These are phyloP conservation scores for Blastobotrys buckinghamii DNA, from an alignment of 1,139 yeast genomes.

Conservation along the genomic window DNA sequence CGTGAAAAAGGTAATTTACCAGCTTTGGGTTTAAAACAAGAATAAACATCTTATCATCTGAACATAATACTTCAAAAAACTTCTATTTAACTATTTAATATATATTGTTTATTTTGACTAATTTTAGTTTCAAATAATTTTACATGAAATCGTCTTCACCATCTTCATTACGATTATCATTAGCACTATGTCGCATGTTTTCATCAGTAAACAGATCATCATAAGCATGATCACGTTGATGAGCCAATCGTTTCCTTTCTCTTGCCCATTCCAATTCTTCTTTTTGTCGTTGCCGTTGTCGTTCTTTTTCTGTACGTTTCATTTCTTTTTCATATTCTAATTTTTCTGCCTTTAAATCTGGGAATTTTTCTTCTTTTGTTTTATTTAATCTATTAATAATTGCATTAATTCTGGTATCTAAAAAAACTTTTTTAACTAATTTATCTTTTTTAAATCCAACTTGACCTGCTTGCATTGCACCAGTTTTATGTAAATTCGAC, in stretches of 20 bases:
- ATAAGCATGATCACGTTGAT: constrained; percentile 43
- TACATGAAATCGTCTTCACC: constrained; percentile 67
- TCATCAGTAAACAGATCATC: constrained; percentile 53
- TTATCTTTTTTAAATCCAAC: constrained; percentile 63
- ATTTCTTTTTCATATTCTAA: constrained; percentile 36
- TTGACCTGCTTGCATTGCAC: constrained; percentile 79
- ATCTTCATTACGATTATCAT: constrained; percentile 51
- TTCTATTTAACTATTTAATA: background rate
- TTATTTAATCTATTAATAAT: constrained; percentile 61
- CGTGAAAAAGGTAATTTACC: constrained; percentile 70
- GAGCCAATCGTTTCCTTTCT: constrained; percentile 30
- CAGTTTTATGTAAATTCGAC: constrained; percentile 62
- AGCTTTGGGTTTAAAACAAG: constrained; percentile 30
- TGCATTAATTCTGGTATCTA: constrained; percentile 56
- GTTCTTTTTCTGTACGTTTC: constrained; percentile 30
- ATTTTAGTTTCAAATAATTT: background rate
- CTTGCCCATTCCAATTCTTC: constrained; percentile 27
- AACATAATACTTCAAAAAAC: too few species aligned
- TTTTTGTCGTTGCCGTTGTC: constrained; percentile 33
- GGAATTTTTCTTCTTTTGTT: constrained; percentile 54
- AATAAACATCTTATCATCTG: too few species aligned
- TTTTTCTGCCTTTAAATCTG: constrained; percentile 41
- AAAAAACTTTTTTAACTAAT: constrained; percentile 49
- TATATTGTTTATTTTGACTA: background rate
- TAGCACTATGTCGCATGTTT: constrained; percentile 42